These are phyloP conservation scores for Candida takata DNA, from an alignment of 805 yeast species.

Conservation along the genomic window DNA sequence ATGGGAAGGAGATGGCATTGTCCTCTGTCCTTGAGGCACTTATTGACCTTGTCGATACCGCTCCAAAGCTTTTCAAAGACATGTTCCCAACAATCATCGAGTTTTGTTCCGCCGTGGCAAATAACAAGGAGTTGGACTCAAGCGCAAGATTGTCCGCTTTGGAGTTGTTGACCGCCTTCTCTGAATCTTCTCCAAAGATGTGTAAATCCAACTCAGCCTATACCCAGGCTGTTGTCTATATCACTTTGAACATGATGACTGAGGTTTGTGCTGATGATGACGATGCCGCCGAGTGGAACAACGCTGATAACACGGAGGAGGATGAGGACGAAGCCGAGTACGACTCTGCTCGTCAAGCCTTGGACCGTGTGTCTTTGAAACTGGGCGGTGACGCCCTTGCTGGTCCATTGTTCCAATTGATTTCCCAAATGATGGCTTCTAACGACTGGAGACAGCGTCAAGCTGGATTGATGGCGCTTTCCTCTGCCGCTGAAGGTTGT, in stretches of 20 bases:
- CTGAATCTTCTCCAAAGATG: conserved; percentile 93
- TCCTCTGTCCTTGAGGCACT: conserved; percentile 84
- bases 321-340: conserved; percentile 83
- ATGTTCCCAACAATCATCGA: conserved; percentile 86
- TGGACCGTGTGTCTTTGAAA: conserved; percentile 82
- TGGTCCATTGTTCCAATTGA: conserved; percentile 75
- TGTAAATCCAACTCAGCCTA: conserved; percentile 74
- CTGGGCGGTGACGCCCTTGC: conserved; percentile 81
- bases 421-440: conserved; percentile 77
- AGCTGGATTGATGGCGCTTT: conserved; percentile 94
- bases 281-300: conserved; percentile 82
- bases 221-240: conserved; percentile 62
- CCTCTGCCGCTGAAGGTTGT: conserved; percentile 97
- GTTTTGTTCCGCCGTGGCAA: conserved; percentile 78
- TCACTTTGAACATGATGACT: conserved; percentile 78
- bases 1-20: conserved; percentile 73
- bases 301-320: conserved; percentile 68
- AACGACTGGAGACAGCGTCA: conserved; percentile 89
- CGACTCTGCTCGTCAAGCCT: conserved; percentile 89
- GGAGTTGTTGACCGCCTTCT: conserved; percentile 83
- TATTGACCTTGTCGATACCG: conserved; percentile 85
- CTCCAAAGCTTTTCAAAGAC: conserved; percentile 89
- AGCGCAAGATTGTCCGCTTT: conserved; percentile 78
- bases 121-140: conserved; percentile 73
- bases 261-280: conserved; percentile 88